phyloP scores from a whole-genome alignment of 2,329 filamentous ascomycete species.

The Colletotrichum orchidophilum region DNA sequence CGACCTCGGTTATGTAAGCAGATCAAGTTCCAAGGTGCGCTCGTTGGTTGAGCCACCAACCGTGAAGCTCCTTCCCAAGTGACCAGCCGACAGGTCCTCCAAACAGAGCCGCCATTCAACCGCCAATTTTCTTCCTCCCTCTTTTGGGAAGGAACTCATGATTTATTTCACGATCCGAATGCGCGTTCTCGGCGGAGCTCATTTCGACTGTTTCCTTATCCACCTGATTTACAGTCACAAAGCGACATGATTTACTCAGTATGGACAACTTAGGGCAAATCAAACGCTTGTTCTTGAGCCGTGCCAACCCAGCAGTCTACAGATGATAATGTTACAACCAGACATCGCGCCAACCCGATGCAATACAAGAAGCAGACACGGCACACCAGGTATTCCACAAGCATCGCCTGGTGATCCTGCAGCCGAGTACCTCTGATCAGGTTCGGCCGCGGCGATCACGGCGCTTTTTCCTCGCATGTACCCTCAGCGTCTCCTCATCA shows the following conservation, averaged over 20 bases:
- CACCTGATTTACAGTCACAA: background rate
- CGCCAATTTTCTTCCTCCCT: background rate
- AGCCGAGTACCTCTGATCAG: conserved; percentile 36
- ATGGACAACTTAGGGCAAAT: background rate
- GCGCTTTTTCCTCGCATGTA: conserved; percentile 70
- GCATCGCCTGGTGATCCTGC: background rate
- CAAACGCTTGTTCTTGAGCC: conserved; percentile 29
- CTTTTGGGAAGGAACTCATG: background rate
- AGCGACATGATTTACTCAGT: background rate
- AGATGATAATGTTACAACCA: conserved; percentile 27
- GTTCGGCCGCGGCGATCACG: conserved; percentile 64
- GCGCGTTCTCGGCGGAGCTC: background rate
- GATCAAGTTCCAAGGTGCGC: background rate
- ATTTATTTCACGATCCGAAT: background rate
- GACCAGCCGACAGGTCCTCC: background rate
- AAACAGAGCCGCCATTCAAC: background rate
- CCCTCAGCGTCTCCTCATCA: conserved; percentile 64
- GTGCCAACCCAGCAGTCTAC: conserved; percentile 24
- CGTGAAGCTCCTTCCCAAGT: conserved; percentile 2
- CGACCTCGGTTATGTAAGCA: conserved; percentile 8
- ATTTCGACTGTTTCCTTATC: background rate
- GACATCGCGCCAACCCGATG: conserved; percentile 10
- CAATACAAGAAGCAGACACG: conserved; percentile 1
- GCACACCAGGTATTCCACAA: conserved; percentile 3
- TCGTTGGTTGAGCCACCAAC: conserved; percentile 5